Base-by-base conservation (phyloP, 129 eudicot genomes). In the Glebionis coronaria region DNA sequence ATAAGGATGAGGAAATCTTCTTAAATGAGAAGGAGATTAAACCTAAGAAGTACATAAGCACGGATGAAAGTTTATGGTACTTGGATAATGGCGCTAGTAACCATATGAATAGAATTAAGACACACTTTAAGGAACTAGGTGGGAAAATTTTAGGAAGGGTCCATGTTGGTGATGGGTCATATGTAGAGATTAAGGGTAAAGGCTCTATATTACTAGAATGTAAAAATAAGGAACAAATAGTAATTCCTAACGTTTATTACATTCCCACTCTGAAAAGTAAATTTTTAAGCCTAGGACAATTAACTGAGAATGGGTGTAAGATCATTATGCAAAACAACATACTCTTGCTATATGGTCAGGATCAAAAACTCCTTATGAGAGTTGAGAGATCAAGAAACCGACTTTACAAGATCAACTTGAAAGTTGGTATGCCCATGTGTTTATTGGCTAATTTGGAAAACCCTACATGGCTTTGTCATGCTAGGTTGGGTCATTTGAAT, bases 301-400 rank as follows among this genome's bases (percentile, higher is more conserved):
- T 46, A 46, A 12, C 52, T 12, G 15, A 46, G 52, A 46, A 46
- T 46, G 15, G 52, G 3, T 46, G 52, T 46, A 46, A 45, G 52
- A 46, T 46, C 14, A 14, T 46, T 46, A 46, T 46, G 52, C 52
- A 46, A 46, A 46, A 46, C 15, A 12, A 46, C 15, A 46, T 12
- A 46, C n/a, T 46, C 6, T 46, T 12, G 14, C 52, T 46, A 5
- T 51, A 51, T 20, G 25, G 56, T 16, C 56, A 52, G 23, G 56
- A n/a, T 52, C 56, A 52, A 14, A 52, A 52, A 52, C 56, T 52
- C 56, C 56, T 52, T 52, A 15, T 16, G 56, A 52, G 25, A 16
- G 56, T 16, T 15, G 56, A 52, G 56, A 52, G 23, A 52, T 52
- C 56, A 52, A 15, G 18, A 16, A 61, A 71, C 31, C 0, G 4